Percentiles rank a stretch among this genome's conserved stretches.
Conservation (phyloP, 768 basidiomycete genomes). For the Leccinum disarticulatum region DNA sequence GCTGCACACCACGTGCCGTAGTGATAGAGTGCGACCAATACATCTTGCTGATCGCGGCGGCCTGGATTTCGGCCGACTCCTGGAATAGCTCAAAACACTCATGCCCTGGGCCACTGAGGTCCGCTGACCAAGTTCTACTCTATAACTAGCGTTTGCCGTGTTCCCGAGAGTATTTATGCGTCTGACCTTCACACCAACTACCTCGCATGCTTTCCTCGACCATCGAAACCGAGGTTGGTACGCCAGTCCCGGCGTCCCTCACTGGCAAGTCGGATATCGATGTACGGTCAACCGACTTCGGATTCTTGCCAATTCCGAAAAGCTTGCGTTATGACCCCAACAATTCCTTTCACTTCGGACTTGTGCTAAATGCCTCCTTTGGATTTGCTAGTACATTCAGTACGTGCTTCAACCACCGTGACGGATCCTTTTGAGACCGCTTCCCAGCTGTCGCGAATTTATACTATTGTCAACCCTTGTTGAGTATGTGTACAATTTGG, state of each 20-base stretch:
- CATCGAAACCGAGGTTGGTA: background rate
- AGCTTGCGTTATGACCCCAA: slow-evolving; percentile 51
- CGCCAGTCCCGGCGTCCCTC: background rate
- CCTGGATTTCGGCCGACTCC: background rate
- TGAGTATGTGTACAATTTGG: slow-evolving; percentile 46
- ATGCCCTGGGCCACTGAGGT: background rate
- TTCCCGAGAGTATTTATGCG: slow-evolving; percentile 16
- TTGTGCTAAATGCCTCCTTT: slow-evolving; percentile 56
- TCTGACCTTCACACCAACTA: background rate
- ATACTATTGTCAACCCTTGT: slow-evolving; percentile 80
- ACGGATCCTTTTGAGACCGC: background rate
- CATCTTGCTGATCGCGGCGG: background rate
- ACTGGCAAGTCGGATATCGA: background rate
- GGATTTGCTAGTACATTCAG: slow-evolving; percentile 57
- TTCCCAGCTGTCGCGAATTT: slow-evolving; percentile 64
- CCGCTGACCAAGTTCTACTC: background rate
- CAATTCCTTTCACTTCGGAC: slow-evolving; percentile 51
- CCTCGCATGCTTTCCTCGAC: slow-evolving; percentile 18
- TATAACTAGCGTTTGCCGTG: background rate
- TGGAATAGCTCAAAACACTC: background rate
- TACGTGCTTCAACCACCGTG: slow-evolving; percentile 8
- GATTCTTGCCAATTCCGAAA: slow-evolving; percentile 62
- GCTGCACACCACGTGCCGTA: background rate
- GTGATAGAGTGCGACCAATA: background rate
- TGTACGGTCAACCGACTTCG: slow-evolving; percentile 46